These are phyloP conservation scores for Debaryomyces robertsiae DNA, from an alignment of 1,139 yeast species.

Conservation along the genomic window DNA sequence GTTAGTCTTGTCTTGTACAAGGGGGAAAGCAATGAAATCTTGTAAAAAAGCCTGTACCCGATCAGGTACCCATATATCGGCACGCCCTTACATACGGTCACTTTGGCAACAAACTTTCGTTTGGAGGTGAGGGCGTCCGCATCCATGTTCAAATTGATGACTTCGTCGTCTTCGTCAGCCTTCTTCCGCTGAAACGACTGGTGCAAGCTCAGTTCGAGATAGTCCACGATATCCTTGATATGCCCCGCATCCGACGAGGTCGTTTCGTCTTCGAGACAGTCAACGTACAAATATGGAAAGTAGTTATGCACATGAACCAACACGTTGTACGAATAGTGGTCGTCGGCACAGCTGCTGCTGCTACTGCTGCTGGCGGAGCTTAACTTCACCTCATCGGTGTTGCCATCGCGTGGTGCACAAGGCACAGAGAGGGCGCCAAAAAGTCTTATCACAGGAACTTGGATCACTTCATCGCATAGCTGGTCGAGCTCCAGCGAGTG, in stretches of 20 bases:
- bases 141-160: slow-evolving; percentile 14
- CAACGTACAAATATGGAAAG: slow-evolving; percentile 77
- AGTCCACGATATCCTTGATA: slow-evolving; percentile 17
- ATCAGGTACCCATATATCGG: slow-evolving; percentile 85
- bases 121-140: slow-evolving; percentile 11
- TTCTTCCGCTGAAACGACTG: slow-evolving; percentile 20
- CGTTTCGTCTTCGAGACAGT: slow-evolving; percentile 32
- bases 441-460: slow-evolving; percentile 75
- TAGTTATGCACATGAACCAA: slow-evolving; percentile 78
- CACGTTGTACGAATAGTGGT: slow-evolving; percentile 25
- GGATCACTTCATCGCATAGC: slow-evolving; percentile 34
- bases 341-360: slow-evolving; percentile 13
- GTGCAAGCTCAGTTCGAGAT: slow-evolving; percentile 23
- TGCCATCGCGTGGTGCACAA: neutral
- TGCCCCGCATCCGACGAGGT: slow-evolving; percentile 10
- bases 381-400: neutral
- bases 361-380: slow-evolving; percentile 8
- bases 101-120: slow-evolving; percentile 59
- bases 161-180: slow-evolving; percentile 14
- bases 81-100: slow-evolving; percentile 69
- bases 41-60: slow-evolving; percentile 64
- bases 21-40: slow-evolving; percentile 70
- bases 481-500: slow-evolving; percentile 38
- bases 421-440: slow-evolving; percentile 62
- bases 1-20: slow-evolving; percentile 59